Evolutionary conservation across 768 basidiomycete genomes (phyloP).

Genomic region (Hypholoma fasciculare): DNA sequence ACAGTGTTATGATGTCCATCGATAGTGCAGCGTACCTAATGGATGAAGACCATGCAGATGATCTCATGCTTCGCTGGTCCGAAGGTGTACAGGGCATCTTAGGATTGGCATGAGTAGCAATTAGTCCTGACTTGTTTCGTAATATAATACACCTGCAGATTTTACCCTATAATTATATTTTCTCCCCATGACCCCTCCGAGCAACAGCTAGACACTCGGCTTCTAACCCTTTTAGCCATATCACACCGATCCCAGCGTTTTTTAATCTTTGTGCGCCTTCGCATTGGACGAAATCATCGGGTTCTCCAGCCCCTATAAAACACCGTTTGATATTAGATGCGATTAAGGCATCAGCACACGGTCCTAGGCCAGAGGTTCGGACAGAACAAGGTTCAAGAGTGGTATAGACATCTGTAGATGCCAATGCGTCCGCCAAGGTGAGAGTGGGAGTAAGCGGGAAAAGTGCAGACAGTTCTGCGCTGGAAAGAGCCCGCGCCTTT

Average conservation of each 20-base stretch:
- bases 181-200: slow-evolving; percentile 45
- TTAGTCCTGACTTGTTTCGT: too few species aligned
- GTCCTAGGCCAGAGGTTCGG: slow-evolving; percentile 80
- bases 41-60: slow-evolving; percentile 20
- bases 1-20: slow-evolving; percentile 32
- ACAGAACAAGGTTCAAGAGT: slow-evolving; percentile 97
- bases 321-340: slow-evolving; percentile 70
- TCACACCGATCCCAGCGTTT: slow-evolving; percentile 70
- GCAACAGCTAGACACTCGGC: slow-evolving; percentile 81
- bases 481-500: slow-evolving; percentile 58
- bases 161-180: too few species aligned
- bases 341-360: slow-evolving; percentile 86
- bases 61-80: slow-evolving; percentile 24
- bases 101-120: slow-evolving; percentile 3
- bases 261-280: slow-evolving; percentile 78
- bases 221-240: slow-evolving; percentile 77
- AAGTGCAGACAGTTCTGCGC: slow-evolving; percentile 41
- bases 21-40: slow-evolving; percentile 27
- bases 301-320: slow-evolving; percentile 88
- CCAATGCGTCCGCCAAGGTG: slow-evolving; percentile 49
- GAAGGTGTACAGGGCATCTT: slow-evolving; percentile 15
- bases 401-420: slow-evolving; percentile 79
- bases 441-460: slow-evolving; percentile 37
- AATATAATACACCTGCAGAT: too few species aligned
- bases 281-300: slow-evolving; percentile 92